Base-by-base conservation (phyloP, 306 rosid genomes). In the Myrica gale region DNA sequence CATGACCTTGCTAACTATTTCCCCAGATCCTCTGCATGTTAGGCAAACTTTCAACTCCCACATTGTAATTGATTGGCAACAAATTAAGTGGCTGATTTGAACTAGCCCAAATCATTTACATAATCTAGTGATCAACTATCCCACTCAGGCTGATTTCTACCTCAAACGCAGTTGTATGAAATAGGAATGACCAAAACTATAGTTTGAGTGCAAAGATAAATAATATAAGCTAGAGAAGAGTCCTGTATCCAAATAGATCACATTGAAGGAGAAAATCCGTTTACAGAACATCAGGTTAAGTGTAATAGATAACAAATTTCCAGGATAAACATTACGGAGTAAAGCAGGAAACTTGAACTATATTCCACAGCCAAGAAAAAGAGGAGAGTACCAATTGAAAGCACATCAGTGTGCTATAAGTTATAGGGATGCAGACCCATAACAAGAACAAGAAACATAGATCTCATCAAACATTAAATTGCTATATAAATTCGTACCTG, bases 401-500 rank as follows among this genome's bases (percentile, higher is more conserved):
- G 20, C 9, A 17, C 15, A 17, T 42, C 70, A 41, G 42, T 10
- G 9, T 17, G 32, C 21, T 42, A 17, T 39, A 66, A 42, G 41
- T 42, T 58, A 58, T 58, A 4, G 65, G 32, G 15, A 66, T 16
- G n/a, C 23, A 4, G 13, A 66, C 20, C 68, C 12, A 20, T 16
- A 42, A 42, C 9, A 20, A 66, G 23, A 4, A 41, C 15, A 66
- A 66, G 26, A 23, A 66, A 66, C 32, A 42, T 12, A 41, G 2
- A 66, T 42, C 9, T 66, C 50, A 42, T 17, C 15, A 20, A 56
- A 69, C 19, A 58, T 67, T 68, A 74, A 46, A 72, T 50, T 68
- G 43, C n/a, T 78, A 53, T 21, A 45, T 10, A 11, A 55, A 26
- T 56, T 39, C 72, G 6, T 88, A 93, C 98, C 90, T 90, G 97